Base-by-base conservation (phyloP, 768 basidiomycete species). In the Tulasnella calospora region DNA sequence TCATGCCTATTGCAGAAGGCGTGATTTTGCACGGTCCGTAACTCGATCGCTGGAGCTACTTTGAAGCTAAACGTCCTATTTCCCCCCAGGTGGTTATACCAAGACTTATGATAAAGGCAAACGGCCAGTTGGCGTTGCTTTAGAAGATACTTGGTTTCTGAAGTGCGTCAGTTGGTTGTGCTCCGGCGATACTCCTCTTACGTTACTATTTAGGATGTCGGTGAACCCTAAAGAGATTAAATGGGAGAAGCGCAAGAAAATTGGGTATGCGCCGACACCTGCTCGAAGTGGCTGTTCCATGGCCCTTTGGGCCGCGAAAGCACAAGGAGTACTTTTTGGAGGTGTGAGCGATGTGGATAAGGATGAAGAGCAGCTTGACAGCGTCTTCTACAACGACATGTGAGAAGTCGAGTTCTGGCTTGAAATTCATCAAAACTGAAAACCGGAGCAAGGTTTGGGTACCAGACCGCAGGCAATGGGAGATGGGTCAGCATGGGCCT, bases 131-230 rank as follows among this genome's bases (percentile, higher is more conserved):
- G 95, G 95, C 0, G 86, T 95, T n/a, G 94, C 93, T 85, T 87
- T 96, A 8, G 94, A 95, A 23, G 95, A 98, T 82, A 94, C 93
- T 0, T 98, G 95, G 96, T 86, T 95, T 74, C 87, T 98, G 8
- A 89, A 89, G 92, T 93, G 76, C 2, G 88, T 44, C 51, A 23
- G 27, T 57, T 3, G 21, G 30, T 17, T 78, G 17, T 15, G 0
- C 12, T 33, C 27, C 21, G 12, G 81, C 84, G 71, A 51, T 35
- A 44, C 38, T 61, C 35, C 21, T 74, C 47, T 73, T n/a, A 71
- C 36, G 33, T 67, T 36, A 73, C 57, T 82, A 51, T 74, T 80
- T 72, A 84, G 84, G 21, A 84, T 88, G 72, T 87, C 88, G 76
- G 61, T 81, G 4, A 85, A 86, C 71, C 83, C 88, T 7, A 83